Conservation (phyloP, 2,329 filamentous ascomycete species). For the Verruconis gallopava region DNA sequence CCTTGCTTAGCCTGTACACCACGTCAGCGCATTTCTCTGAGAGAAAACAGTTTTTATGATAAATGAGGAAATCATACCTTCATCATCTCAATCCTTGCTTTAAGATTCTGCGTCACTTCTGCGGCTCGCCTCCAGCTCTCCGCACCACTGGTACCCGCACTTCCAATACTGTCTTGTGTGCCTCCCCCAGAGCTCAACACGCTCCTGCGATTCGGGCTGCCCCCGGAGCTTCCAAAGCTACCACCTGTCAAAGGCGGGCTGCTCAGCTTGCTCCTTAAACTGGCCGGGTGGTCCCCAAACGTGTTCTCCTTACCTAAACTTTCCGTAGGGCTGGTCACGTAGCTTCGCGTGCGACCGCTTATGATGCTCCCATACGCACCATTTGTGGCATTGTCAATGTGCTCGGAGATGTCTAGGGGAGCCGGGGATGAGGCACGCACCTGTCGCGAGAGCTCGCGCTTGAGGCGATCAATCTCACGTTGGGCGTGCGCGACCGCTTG, state of each 20-base stretch:
- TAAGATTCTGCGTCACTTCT: constrained; percentile 93
- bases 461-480: constrained; percentile 83
- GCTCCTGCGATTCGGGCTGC: constrained; percentile 12
- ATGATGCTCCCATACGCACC: constrained; percentile 34
- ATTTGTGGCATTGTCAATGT: constrained; percentile 38
- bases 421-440: constrained; percentile 42
- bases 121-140: constrained; percentile 97
- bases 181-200: constrained; percentile 24
- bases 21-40: not conserved
- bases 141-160: constrained; percentile 24
- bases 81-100: constrained; percentile 97
- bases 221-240: not conserved
- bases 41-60: not conserved
- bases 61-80: constrained; percentile 44
- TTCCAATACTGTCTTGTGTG: constrained; percentile 11
- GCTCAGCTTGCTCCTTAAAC: constrained; percentile 24
- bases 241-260: constrained; percentile 18
- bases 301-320: constrained; percentile 36
- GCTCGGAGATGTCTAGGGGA: constrained; percentile 31
- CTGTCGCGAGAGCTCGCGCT: constrained; percentile 59
- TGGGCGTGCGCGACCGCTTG: constrained; percentile 71
- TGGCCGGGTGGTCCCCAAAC: not conserved
- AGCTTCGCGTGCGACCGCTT: constrained; percentile 14
- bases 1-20: constrained; percentile 8
- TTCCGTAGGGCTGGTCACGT: constrained; percentile 37